Evolutionary conservation across 495 filamentous ascomycete genomes (phyloP), one percentile per base, ranked within the genome.

Genomic region (Annulohypoxylon maeteangense): DNA sequence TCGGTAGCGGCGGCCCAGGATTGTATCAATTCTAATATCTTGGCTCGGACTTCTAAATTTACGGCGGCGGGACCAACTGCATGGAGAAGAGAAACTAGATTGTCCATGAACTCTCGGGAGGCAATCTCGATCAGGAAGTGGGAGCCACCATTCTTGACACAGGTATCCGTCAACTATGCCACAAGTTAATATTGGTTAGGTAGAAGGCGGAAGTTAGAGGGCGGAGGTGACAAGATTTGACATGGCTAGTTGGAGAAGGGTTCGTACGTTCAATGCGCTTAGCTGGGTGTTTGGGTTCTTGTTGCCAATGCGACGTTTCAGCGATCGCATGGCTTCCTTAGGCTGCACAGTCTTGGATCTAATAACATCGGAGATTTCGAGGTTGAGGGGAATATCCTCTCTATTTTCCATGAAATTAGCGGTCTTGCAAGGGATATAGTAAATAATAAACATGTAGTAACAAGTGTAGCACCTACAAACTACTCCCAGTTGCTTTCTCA

Each of bases 31-130:
- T 97, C 95, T 68, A 99, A 81, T 56, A 98, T 95, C 81, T 95
- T 98, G 60, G 85, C 84, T 75, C 91, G 92, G 16, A 98, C 95
- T 18, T 97, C 92, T 55, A 88, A 80, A 76, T 97, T 97, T 27
- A 94, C 85, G 10, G 91, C 88, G 29, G 88, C 89, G 18, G 88
- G 88, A 40, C 92, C 93, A 29, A 90, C 88, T 5, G 87, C 89
- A 76, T 95, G 95, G 40, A 98, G 83, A 6, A 99, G 83, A 16
- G 94, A 97, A 8, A 94, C 92, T 32, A 98, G 80, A 74, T 97
- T 98, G 79, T 98, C 95, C 93, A 99, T 96, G 72, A 98, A 99
- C 81, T 99, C 95, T 62, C 95, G 88, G 2, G 94, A 97, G 12
- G 95, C 95, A 65, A 99, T 94, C 80, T 98, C 95, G 54, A 89